Evolutionary conservation across 2,329 filamentous ascomycete genomes (phyloP), one percentile per base, ranked within the genome.

Genomic region (Plectosphaerella cucumerina): DNA sequence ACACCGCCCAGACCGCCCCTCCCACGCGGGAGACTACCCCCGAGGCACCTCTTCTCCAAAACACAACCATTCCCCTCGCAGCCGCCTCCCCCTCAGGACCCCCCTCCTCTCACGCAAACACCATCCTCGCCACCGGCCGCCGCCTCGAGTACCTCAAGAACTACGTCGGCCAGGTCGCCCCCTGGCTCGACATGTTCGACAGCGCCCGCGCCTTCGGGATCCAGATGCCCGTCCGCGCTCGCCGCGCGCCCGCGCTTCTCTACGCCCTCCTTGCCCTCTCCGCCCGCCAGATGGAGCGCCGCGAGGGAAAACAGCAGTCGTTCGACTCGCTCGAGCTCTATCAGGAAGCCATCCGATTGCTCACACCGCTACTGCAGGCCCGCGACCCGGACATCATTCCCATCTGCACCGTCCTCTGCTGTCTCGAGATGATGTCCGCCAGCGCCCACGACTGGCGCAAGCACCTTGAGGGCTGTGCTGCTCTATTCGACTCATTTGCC

Each of bases 141-240:
- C 59, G 69, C 17, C 56, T 74, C 5, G 61, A 67, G 43, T 76
- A 74, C 44, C 54, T 78, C 35, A 70, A 74, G 50, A 73, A 78
- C 48, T 82, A 78, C 54, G 71, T 80, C n/a, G 70, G 72, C 8
- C 68, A 80, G 51, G 71, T 81, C 41, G 77, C 77, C 3, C 74
- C 74, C 20, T 81, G 77, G 76, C 71, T 83, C 14, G 80, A 84
- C 58, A 82, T 81, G 69, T 82, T 81, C 53, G 80, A 84, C 57
- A 72, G 70, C 23, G 66, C 74, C 22, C 71, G 75, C 17, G 71
- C 72, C 4, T 83, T 84, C 56, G 75, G 76, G 4, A 70, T 78
- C 2, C 70, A 78, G 37, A 64, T 83, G 2, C 75, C 79, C 0
- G 65, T 73, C 5, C 59, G 81, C 18, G 77, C 78, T 2, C 73